These are phyloP conservation scores for Puccinia coronata DNA, from an alignment of 1,284 basidiomycete genomes.

Conservation along the genomic window DNA sequence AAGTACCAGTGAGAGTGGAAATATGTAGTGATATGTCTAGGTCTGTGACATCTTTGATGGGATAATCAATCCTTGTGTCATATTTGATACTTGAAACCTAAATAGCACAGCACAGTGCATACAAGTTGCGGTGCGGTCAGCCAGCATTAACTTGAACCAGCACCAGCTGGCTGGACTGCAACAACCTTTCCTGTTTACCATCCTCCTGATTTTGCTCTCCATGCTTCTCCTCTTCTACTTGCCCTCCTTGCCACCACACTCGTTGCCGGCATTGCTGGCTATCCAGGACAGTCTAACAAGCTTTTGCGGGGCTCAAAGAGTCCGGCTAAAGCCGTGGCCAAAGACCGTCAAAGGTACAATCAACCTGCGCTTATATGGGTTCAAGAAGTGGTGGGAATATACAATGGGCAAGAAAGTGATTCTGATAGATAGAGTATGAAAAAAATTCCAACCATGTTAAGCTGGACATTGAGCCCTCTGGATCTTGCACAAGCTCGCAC, in stretches of 20 bases:
- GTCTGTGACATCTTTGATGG: no score
- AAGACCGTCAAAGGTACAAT: conserved; percentile 35
- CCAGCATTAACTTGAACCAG: no score
- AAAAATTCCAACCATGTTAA: conserved; percentile 33
- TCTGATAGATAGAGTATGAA: conserved; percentile 48
- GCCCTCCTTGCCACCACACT: not conserved
- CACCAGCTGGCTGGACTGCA: no score
- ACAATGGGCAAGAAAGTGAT: conserved; percentile 20
- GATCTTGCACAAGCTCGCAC: conserved; percentile 33
- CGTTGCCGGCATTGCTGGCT: not conserved
- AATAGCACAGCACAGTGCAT: no score
- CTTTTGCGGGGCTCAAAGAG: conserved; percentile 5
- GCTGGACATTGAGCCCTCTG: conserved; percentile 25
- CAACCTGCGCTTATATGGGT: conserved; percentile 39
- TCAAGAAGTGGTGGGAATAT: conserved; percentile 48
- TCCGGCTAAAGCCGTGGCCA: conserved; percentile 11
- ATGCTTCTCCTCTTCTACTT: conserved; percentile 7
- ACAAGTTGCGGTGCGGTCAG: no score
- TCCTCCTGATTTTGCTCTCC: not conserved
- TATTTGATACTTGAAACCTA: no score
- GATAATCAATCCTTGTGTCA: no score
- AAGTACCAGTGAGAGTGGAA: no score
- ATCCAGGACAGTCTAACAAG: not conserved
- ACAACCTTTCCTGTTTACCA: conserved; percentile 10
- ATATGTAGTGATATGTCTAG: no score